These are phyloP conservation scores for Xylariaceae sp. DNA, from an alignment of 2,329 filamentous ascomycete genomes.

Conservation along the genomic window DNA sequence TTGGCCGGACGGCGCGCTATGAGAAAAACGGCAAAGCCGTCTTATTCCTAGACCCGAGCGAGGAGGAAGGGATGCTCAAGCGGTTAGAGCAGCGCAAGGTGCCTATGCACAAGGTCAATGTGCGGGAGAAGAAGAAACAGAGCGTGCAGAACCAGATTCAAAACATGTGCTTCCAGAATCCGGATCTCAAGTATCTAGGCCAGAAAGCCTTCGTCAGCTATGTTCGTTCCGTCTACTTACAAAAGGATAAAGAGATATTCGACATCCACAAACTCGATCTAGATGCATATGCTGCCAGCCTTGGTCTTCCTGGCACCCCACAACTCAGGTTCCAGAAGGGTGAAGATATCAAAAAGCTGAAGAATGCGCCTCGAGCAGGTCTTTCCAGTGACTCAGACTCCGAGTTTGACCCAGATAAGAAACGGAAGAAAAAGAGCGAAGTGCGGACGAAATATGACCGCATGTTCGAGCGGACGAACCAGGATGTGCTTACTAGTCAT, in stretches of 20 bases:
- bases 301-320: constrained; percentile 88
- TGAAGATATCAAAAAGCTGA: constrained; percentile 81
- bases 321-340: constrained; percentile 93
- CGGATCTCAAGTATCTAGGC: constrained; percentile 89
- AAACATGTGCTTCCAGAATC: constrained; percentile 94
- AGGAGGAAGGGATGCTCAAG: constrained; percentile 89
- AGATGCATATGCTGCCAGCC: constrained; percentile 80
- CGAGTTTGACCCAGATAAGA: constrained; percentile 59
- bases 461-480: constrained; percentile 97
- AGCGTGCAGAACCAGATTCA: constrained; percentile 84
- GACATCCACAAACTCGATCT: constrained; percentile 80
- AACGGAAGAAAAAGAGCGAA: constrained; percentile 63
- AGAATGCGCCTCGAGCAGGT: constrained; percentile 77
- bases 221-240: constrained; percentile 79
- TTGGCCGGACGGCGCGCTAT: constrained; percentile 87
- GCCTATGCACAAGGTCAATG: constrained; percentile 81
- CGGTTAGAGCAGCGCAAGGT: constrained; percentile 88
- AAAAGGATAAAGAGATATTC: constrained; percentile 92
- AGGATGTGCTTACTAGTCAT: constrained; percentile 92
- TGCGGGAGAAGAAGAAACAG: constrained; percentile 86
- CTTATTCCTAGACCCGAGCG: constrained; percentile 87
- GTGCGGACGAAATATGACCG: constrained; percentile 95
- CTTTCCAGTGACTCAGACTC: constrained; percentile 65
- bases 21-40: constrained; percentile 86
- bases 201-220: constrained; percentile 94